A percentile compares a stretch with the other conserved stretches of the same genome.
phyloP scores from a whole-genome alignment of 108 stramenopile species.

The Fragilaria crotonensis region DNA sequence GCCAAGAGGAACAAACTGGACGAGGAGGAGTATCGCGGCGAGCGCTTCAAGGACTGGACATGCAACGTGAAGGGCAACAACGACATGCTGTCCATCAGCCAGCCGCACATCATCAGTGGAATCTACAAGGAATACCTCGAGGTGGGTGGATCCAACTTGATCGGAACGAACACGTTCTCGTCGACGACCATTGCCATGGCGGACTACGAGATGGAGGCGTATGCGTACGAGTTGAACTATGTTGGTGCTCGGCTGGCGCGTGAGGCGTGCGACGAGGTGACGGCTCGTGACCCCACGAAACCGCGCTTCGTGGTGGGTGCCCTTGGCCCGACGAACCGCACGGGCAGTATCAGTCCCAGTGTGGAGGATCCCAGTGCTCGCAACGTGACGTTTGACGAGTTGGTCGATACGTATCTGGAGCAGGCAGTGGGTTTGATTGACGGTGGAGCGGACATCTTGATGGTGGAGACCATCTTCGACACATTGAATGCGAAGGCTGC shows the following conservation, averaged over 20 bases:
- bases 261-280: conserved; percentile 94
- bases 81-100: conserved; percentile 93
- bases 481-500: conserved; percentile 98
- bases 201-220: conserved; percentile 95
- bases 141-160: conserved; percentile 86
- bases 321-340: conserved; percentile 97
- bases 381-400: conserved; percentile 99
- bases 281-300: conserved; percentile 86
- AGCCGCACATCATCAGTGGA: conserved; percentile 91
- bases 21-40: conserved; percentile 96
- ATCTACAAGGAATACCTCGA: conserved; percentile 94
- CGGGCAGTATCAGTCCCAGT: conserved; percentile 93
- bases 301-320: conserved; percentile 98
- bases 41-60: conserved; percentile 89
- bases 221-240: conserved; percentile 95
- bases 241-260: conserved; percentile 88
- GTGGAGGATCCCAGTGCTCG: conserved; percentile 95
- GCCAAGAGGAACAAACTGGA: conserved; percentile 87
- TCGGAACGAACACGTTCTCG: conserved; percentile 98
- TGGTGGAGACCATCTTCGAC: conserved; percentile 97
- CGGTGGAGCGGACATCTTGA: conserved; percentile 92
- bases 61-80: conserved; percentile 97
- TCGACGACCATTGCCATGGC: conserved; percentile 98
- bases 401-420: conserved; percentile 95
- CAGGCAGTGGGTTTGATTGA: conserved; percentile 93